These are phyloP conservation scores for Arthrinium puccinioides DNA, from an alignment of 2,329 filamentous ascomycete genomes.

Conservation along the genomic window DNA sequence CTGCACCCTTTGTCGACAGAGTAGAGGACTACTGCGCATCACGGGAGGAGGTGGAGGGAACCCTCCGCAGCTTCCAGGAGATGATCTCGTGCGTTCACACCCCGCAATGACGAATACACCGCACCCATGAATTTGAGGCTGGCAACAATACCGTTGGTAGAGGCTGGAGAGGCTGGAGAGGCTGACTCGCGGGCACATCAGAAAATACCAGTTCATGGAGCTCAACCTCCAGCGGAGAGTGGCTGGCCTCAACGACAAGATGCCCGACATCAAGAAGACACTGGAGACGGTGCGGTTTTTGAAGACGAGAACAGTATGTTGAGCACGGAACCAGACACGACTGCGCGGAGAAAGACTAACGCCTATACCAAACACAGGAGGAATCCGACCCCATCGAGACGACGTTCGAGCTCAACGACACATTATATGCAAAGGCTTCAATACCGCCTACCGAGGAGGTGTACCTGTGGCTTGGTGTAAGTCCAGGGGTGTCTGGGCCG, in stretches of 20 bases:
- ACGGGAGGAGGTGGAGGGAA: conserved; percentile 71
- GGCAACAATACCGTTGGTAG: too few relatives aligned
- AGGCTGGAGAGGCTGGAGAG: neutral
- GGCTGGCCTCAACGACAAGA: conserved; percentile 80
- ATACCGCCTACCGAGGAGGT: conserved; percentile 83
- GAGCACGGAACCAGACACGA: neutral
- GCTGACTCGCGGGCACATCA: conserved; percentile 30
- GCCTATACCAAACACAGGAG: conserved; percentile 23
- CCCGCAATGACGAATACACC: conserved; percentile 5
- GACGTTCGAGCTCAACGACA: conserved; percentile 95
- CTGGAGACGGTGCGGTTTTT: conserved; percentile 86
- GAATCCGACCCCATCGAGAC: conserved; percentile 72
- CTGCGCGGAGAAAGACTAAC: neutral
- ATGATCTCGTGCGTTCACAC: conserved; percentile 71
- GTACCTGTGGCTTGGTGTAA: conserved; percentile 90
- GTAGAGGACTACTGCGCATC: conserved; percentile 82
- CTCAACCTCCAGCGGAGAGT: conserved; percentile 81
- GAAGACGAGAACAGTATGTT: conserved; percentile 61
- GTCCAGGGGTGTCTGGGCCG: conserved; percentile 18
- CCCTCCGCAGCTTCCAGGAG: conserved; percentile 79
- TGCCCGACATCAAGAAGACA: conserved; percentile 95
- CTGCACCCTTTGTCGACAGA: conserved; percentile 78
- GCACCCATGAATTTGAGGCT: too few relatives aligned
- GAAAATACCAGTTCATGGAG: conserved; percentile 99
- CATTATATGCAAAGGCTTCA: conserved; percentile 80